Evolutionary conservation across 176 grass and related monocot species (phyloP).

Genomic region (Zoysia pacifica): DNA sequence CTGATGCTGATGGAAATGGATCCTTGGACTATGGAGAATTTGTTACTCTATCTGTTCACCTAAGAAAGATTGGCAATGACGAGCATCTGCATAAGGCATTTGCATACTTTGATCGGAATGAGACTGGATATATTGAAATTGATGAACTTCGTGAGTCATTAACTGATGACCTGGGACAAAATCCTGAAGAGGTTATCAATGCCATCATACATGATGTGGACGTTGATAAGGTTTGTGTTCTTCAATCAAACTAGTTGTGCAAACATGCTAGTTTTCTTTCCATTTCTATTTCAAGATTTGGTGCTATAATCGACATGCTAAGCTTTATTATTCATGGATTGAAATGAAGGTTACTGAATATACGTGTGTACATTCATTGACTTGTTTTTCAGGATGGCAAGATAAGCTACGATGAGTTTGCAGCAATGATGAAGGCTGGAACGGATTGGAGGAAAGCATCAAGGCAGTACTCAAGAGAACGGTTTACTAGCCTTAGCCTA

Average conservation of each 20-base stretch:
- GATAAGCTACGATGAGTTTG: slow-evolving; percentile 92
- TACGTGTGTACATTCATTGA: background rate
- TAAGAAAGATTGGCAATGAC: slow-evolving; percentile 76
- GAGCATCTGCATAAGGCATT: slow-evolving; percentile 90
- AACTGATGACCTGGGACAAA: slow-evolving; percentile 70
- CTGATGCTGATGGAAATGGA: slow-evolving; percentile 84
- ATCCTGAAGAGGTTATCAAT: slow-evolving; percentile 83
- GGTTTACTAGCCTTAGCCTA: slow-evolving; percentile 78
- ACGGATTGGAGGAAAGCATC: slow-evolving; percentile 97
- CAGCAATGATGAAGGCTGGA: slow-evolving; percentile 91
- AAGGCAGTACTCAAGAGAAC: slow-evolving; percentile 83
- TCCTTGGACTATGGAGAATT: slow-evolving; percentile 80
- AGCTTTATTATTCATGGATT: background rate
- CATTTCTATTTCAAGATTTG: background rate
- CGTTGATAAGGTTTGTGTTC: slow-evolving; percentile 76
- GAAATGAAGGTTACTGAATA: background rate
- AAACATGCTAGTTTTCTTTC: slow-evolving; percentile 23
- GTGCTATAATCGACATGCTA: background rate
- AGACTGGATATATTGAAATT: slow-evolving; percentile 86
- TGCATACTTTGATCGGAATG: slow-evolving; percentile 77
- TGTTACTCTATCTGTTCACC: slow-evolving; percentile 79
- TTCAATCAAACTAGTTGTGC: background rate
- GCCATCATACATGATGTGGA: slow-evolving; percentile 86
- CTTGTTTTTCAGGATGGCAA: slow-evolving; percentile 72
- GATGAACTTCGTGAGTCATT: slow-evolving; percentile 69